A percentile compares a stretch with the other conserved stretches of the same genome.
Evolutionary conservation across 768 basidiomycete species (phyloP).

Genomic region (Leccinellum albellum): DNA sequence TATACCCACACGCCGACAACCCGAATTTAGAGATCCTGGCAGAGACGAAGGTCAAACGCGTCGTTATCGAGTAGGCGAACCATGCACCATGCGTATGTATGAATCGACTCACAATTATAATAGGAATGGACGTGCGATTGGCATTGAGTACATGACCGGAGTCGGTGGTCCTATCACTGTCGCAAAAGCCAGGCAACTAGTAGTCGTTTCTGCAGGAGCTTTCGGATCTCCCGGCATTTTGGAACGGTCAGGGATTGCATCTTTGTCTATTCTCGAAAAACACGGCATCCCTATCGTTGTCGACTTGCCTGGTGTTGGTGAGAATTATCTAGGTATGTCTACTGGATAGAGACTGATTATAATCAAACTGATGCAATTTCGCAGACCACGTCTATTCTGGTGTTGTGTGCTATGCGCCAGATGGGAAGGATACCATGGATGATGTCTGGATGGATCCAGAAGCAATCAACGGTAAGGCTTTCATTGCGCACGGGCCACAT

Average conservation of each 20-base stretch:
- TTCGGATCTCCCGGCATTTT: constrained; percentile 5
- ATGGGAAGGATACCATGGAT: neutral
- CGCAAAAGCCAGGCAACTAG: neutral
- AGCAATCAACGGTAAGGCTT: neutral
- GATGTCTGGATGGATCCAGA: neutral
- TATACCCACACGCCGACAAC: neutral
- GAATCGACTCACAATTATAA: neutral
- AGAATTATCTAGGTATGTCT: constrained; percentile 3
- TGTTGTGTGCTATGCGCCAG: neutral
- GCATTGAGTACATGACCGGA: neutral
- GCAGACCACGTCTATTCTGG: neutral
- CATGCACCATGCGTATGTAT: neutral
- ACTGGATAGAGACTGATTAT: neutral
- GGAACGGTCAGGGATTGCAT: constrained; percentile 8
- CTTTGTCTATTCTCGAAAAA: neutral
- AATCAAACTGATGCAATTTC: neutral
- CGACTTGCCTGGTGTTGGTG: constrained; percentile 5
- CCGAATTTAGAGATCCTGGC: neutral
- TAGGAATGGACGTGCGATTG: neutral
- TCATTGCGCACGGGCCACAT: neutral
- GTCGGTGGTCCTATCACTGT: neutral
- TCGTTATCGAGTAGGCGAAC: neutral
- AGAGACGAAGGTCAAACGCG: constrained; percentile 1
- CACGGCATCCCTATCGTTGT: neutral
- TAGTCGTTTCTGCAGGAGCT: constrained; percentile 2